Conservation (phyloP, 768 basidiomycete species). For the Gloeophyllum trabeum region DNA sequence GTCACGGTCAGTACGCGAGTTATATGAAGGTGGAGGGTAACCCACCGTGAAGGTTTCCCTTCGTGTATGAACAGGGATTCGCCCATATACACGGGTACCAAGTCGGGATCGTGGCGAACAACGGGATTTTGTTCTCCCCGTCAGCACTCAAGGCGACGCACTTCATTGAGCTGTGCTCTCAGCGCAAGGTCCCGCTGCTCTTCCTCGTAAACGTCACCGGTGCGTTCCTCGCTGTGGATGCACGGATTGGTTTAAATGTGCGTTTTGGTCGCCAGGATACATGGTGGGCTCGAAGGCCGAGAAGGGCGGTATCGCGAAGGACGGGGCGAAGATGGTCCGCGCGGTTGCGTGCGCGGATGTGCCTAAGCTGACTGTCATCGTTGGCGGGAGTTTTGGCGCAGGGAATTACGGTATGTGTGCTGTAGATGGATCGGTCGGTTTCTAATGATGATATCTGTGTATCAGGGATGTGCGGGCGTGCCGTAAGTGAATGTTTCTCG, state of each 20-base stretch:
- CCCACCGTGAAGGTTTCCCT: background rate
- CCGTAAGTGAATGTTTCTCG: conserved; percentile 41
- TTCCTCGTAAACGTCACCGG: conserved; percentile 97
- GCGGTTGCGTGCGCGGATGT: conserved; percentile 91
- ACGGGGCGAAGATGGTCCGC: conserved; percentile 95
- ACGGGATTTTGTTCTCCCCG: conserved; percentile 89
- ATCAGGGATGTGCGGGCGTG: conserved; percentile 84
- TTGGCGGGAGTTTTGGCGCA: conserved; percentile 90
- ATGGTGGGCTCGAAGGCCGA: conserved; percentile 98
- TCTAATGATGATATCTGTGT: conserved; percentile 3
- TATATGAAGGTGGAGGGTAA: too few species aligned
- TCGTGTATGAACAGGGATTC: conserved; percentile 46
- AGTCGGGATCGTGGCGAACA: conserved; percentile 90
- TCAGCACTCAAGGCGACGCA: conserved; percentile 92
- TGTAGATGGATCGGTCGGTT: conserved; percentile 4
- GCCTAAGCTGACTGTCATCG: conserved; percentile 86
- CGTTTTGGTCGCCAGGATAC: conserved; percentile 40
- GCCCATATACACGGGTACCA: conserved; percentile 82
- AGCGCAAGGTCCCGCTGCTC: conserved; percentile 78
- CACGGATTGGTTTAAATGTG: background rate
- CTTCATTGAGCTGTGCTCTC: conserved; percentile 90
- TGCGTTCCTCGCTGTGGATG: conserved; percentile 9
- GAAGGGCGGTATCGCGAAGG: conserved; percentile 88
- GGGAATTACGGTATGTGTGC: conserved; percentile 75
- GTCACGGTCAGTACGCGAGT: conserved; percentile 63